A percentile compares a stretch with the other conserved stretches of the same genome.
These are phyloP conservation scores for Neurospora discreta DNA, from an alignment of 495 filamentous ascomycete genomes.

Conservation along the genomic window DNA sequence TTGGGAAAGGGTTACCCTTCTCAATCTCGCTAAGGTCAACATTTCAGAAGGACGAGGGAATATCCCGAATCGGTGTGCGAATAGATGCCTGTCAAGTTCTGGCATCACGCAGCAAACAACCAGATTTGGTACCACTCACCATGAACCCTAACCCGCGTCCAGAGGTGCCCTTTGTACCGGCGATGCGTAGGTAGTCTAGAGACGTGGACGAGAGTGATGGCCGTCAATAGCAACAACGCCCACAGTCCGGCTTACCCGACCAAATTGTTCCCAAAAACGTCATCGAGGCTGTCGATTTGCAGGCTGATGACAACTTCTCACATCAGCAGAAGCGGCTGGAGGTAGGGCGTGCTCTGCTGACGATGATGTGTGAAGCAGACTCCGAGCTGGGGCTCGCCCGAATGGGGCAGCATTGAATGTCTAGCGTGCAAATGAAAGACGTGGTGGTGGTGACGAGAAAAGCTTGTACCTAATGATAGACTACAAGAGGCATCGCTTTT, in stretches of 20 bases:
- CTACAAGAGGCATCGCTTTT: not conserved
- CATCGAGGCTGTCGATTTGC: not conserved
- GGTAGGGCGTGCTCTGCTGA: not conserved
- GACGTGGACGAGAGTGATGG: not conserved
- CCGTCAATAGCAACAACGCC: not conserved
- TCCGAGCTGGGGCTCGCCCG: not conserved
- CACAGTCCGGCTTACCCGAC: not conserved
- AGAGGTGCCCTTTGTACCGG: not conserved
- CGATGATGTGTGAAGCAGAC: not conserved
- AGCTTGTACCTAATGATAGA: not conserved
- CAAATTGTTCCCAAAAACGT: not conserved
- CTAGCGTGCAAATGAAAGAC: not conserved
- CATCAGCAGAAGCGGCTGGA: not conserved
- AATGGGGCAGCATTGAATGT: not conserved
- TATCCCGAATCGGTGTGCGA: not conserved
- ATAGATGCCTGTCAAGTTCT: not conserved
- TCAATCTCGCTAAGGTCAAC: not conserved
- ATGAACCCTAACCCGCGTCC: not conserved
- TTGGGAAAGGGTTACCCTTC: not conserved
- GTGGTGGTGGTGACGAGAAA: not conserved
- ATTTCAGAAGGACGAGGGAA: not conserved
- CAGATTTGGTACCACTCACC: not conserved
- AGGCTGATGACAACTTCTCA: not conserved
- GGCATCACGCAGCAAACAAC: not conserved
- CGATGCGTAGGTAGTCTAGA: not conserved